phyloP scores from a whole-genome alignment of 2,329 filamentous ascomycete genomes.

The Claviceps pusilla region DNA sequence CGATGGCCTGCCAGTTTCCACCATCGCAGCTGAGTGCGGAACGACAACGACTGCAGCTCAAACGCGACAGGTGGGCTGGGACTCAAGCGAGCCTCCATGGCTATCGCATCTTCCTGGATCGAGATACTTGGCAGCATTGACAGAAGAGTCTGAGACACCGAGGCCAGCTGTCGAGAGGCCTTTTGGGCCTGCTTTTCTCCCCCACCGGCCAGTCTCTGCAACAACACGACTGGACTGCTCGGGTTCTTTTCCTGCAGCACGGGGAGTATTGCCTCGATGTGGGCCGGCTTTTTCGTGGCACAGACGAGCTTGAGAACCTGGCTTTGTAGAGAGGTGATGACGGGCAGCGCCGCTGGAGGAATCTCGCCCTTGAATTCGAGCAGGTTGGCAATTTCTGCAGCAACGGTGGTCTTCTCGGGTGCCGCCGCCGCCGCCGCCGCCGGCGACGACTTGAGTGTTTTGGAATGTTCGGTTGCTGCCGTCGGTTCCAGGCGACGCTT shows the following conservation, averaged over 20 bases:
- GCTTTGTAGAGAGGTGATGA: slow-evolving; percentile 50
- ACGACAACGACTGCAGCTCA: slow-evolving; percentile 47
- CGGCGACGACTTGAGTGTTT: slow-evolving; percentile 13
- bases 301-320: slow-evolving; percentile 50
- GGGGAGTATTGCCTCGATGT: slow-evolving; percentile 42
- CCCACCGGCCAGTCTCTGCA: slow-evolving; percentile 31
- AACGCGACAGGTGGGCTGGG: slow-evolving; percentile 43
- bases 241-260: slow-evolving; percentile 36
- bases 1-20: slow-evolving; percentile 49
- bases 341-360: slow-evolving; percentile 28
- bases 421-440: slow-evolving; percentile 1
- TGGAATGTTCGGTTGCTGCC: slow-evolving; percentile 15
- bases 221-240: slow-evolving; percentile 43
- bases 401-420: slow-evolving; percentile 16
- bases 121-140: slow-evolving; percentile 54
- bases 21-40: slow-evolving; percentile 47
- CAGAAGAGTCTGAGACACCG: slow-evolving; percentile 48
- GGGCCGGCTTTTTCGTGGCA: slow-evolving; percentile 40
- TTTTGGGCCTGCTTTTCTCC: slow-evolving; percentile 37
- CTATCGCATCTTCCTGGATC: slow-evolving; percentile 42
- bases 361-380: slow-evolving; percentile 42
- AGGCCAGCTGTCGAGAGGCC: slow-evolving; percentile 49
- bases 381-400: slow-evolving; percentile 36
- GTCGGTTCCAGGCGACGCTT: slow-evolving; percentile 44
- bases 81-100: slow-evolving; percentile 37